Base-by-base conservation (phyloP, 257 asterid genomes). In the Hygrophila difformis region DNA sequence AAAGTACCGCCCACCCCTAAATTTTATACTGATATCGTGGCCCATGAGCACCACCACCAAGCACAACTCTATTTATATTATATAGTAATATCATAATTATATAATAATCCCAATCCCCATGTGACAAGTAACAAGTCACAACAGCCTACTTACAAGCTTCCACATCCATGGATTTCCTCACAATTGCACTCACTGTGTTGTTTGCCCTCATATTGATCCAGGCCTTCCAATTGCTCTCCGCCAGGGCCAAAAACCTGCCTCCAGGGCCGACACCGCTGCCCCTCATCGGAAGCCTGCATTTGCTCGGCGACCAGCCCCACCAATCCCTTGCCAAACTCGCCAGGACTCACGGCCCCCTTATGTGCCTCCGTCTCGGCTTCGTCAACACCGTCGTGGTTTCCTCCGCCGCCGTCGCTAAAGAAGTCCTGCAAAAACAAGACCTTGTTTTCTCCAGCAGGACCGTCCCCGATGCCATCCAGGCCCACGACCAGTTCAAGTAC, bases 251-350 rank as follows among this genome's bases (percentile, higher is more conserved):
- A 42, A 70, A 49, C 20, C 73, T 76, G 3, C 92, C 87, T 5
- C 87, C 87, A 10, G 88, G 93, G n/a, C 94, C 97, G 5, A 33
- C 64, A 9, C 89, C 94, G 12, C 49, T 83, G 29, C 97, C 94
- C 1, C 21, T 87, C 18, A 66, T 87, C 39, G 93, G 94, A 10
- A 83, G 61, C 65, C 81, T 83, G 57, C 91, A 82, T 50, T 28
- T 79, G 33, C 84, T 87, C 5, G 91, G 89, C 21, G 77, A 66
- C 7, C 75, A 72, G 0, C 87, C 95, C 43, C 93, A 87, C 65
- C 52, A 69, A 15, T 80, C 92, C 43, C 61, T 87, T 1, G 62
- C 93, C 0, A 34, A 51, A 3, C 72, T 81, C 1, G 75, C 95
- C 63, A 64, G 70, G 12, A 67, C 47, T 1, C 52, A 81, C 33